Conservation (phyloP, 345 rosid genomes). For the Aquilaria malaccensis region DNA sequence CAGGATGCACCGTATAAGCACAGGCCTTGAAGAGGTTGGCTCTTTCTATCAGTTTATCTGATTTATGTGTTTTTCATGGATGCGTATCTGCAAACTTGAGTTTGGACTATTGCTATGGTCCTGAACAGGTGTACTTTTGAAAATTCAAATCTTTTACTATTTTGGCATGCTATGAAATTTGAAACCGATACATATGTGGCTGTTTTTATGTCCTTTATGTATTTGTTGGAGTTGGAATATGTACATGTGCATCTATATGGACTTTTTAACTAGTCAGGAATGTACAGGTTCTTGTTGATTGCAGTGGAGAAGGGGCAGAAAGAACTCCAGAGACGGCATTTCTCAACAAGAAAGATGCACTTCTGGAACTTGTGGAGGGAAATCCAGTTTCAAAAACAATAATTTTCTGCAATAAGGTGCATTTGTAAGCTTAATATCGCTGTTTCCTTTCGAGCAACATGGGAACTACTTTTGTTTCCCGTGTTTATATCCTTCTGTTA, state of each 20-base stretch:
- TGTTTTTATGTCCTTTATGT: neutral
- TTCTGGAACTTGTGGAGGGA: slow-evolving; percentile 57
- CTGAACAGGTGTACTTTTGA: too few relatives aligned
- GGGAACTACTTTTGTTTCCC: too few relatives aligned
- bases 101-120: too few relatives aligned
- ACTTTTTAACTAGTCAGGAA: slow-evolving; percentile 13
- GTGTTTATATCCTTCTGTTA: neutral
- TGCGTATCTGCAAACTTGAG: too few relatives aligned
- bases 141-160: too few relatives aligned
- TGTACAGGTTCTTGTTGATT: slow-evolving; percentile 77
- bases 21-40: slow-evolving; percentile 81
- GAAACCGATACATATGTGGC: neutral
- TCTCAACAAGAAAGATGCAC: slow-evolving; percentile 71
- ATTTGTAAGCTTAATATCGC: neutral
- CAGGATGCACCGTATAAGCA: slow-evolving; percentile 77
- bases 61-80: neutral
- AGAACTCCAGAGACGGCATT: slow-evolving; percentile 71
- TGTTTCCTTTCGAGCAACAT: too few relatives aligned
- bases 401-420: slow-evolving; percentile 85
- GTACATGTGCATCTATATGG: neutral
- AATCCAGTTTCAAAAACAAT: slow-evolving; percentile 66
- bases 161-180: too few relatives aligned
- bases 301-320: slow-evolving; percentile 73
- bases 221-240: neutral
- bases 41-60: slow-evolving; percentile 4